A percentile compares a stretch with the other conserved stretches of the same genome.
Conservation (phyloP, 768 basidiomycete species). For the Amyloporia xantha region DNA sequence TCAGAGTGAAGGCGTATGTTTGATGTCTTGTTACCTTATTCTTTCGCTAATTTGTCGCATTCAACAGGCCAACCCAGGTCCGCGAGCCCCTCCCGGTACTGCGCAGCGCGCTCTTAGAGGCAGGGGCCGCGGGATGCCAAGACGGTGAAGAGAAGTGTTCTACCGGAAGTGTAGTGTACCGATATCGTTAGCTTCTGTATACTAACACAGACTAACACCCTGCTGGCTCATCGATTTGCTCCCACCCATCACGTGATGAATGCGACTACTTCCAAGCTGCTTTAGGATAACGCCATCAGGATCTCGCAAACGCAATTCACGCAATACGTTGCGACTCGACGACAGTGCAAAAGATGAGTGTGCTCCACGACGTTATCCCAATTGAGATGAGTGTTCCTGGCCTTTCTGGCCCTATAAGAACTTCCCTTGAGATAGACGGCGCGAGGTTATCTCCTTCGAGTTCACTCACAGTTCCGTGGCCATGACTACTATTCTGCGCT, state of each 20-base stretch:
- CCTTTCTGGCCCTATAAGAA: not conserved
- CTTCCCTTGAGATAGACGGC: not conserved
- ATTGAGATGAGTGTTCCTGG: not conserved
- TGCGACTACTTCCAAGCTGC: too few species aligned
- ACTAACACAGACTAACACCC: not conserved
- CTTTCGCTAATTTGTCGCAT: slow-evolving; percentile 14
- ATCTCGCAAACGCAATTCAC: slow-evolving; percentile 20
- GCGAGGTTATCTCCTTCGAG: not conserved
- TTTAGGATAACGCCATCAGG: slow-evolving; percentile 21
- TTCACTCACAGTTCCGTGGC: not conserved
- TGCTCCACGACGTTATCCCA: not conserved
- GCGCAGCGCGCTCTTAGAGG: slow-evolving; percentile 83
- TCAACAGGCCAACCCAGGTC: slow-evolving; percentile 70
- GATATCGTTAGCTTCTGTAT: slow-evolving; percentile 6
- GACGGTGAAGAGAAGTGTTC: slow-evolving; percentile 44
- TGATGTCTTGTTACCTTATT: not conserved
- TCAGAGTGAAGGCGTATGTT: slow-evolving; percentile 82
- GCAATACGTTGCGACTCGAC: slow-evolving; percentile 7
- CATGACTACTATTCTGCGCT: slow-evolving; percentile 14
- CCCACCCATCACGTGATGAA: too few species aligned
- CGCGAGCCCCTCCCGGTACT: slow-evolving; percentile 85
- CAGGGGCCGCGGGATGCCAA: slow-evolving; percentile 75
- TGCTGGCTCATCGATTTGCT: too few species aligned
- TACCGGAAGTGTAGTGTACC: slow-evolving; percentile 14
- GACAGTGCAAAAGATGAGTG: not conserved